phyloP scores from a whole-genome alignment of 139 green algal species.

The Mychonastes homosphaera region DNA sequence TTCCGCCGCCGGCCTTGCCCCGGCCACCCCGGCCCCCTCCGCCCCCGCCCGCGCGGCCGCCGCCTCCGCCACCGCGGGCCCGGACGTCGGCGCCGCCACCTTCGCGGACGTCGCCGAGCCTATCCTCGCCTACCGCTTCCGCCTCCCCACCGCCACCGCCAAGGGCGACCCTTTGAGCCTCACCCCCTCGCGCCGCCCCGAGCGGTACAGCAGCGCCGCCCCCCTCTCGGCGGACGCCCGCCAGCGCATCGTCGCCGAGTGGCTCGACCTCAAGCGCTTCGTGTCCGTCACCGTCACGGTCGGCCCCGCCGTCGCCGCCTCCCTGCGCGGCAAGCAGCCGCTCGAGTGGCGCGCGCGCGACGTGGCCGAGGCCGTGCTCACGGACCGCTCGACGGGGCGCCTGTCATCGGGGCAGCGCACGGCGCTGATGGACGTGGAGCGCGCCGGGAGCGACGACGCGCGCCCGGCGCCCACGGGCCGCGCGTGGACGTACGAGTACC shows the following conservation, averaged over 20 bases:
- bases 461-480: not conserved
- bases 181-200: not conserved
- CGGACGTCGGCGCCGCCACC: not conserved
- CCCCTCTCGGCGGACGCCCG: conserved; percentile 62
- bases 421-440: conserved; percentile 59
- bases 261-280: conserved; percentile 28
- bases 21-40: not conserved
- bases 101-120: conserved; percentile 43
- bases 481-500: not conserved
- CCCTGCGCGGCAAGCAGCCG: conserved; percentile 26
- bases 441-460: not conserved
- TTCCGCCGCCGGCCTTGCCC: not conserved
- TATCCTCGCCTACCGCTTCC: conserved; percentile 67
- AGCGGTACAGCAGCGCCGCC: conserved; percentile 51
- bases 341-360: conserved; percentile 53
- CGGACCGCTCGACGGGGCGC: conserved; percentile 70
- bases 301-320: conserved; percentile 32
- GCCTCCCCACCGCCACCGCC: conserved; percentile 49
- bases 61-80: conserved; percentile 1
- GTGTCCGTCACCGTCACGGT: conserved; percentile 45
- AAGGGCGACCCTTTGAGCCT: conserved; percentile 19
- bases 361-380: conserved; percentile 64
- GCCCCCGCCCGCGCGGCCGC: conserved; percentile 2
- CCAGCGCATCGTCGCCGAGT: conserved; percentile 72
- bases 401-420: conserved; percentile 63